phyloP scores from a whole-genome alignment of 306 rosid genomes.

The Quercus dentata region DNA sequence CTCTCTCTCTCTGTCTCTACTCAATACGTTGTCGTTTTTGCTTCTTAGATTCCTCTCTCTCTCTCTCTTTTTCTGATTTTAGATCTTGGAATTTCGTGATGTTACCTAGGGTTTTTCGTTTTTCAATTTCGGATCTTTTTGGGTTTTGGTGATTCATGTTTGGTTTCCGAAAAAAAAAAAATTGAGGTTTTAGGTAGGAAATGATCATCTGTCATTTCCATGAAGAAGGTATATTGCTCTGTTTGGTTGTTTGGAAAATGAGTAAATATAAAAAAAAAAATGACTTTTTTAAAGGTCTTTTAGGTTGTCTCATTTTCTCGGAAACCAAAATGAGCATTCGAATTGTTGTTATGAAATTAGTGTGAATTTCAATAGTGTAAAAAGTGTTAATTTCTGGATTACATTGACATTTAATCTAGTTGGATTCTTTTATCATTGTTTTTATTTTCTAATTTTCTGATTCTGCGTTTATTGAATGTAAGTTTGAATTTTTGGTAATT shows the following conservation, averaged over 20 bases:
- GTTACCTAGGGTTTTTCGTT: no score
- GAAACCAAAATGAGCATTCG: neutral
- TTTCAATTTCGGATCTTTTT: neutral
- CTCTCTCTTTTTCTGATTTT: neutral
- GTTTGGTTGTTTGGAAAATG: no score
- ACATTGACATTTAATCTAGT: neutral
- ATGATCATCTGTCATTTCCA: neutral
- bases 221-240: neutral
- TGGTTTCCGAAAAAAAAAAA: neutral
- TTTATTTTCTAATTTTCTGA: no score
- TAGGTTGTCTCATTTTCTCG: neutral
- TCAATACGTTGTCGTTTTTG: neutral
- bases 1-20: neutral
- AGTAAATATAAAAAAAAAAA: no score
- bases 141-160: neutral
- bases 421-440: neutral
- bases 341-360: neutral
- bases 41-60: no score
- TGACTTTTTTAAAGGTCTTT: no score
- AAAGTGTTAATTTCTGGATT: neutral
- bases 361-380: neutral
- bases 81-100: neutral
- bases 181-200: neutral
- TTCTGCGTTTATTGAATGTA: no score
- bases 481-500: no score